Evolutionary conservation across 1,284 basidiomycete genomes (phyloP), one percentile per base, ranked within the genome.

Genomic region (Leccinum laetum): DNA sequence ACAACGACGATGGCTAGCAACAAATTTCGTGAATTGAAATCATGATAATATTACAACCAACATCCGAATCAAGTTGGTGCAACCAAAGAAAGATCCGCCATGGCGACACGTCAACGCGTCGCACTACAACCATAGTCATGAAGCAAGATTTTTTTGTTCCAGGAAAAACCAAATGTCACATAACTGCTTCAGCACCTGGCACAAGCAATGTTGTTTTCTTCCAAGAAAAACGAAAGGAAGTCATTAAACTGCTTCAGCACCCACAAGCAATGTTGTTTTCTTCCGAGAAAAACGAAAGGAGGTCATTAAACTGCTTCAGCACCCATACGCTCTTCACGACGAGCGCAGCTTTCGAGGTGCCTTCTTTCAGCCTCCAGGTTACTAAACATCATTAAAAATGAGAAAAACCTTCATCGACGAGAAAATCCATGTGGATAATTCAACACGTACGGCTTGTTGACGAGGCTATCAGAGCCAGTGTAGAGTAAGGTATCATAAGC

Each of bases 401-500:
- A 18, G 18, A 18, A 18, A 18, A n/a, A n/a, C n/a, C n/a, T 10
- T 13, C 13, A 53, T 72, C 59, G 44, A 59, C 5, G 16, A 46
- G 10, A 46, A 7, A 13, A 5, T 11, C 11, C 7, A 0, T 21
- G 37, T 4, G 49, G 4, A 49, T 13, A 10, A 60, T 35, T 39
- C 1, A 13, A 58, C 29, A 76, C 78, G 44, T 70, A 87, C 86
- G 82, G 82, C 69, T 71, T 80, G 71, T 87, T 87, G 58, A 89
- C 66, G 21, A 84, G 69, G 62, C 83, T 86, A 56, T 89, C 87
- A 11, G 78, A 63, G 2, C 86, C 86, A 18, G 81, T 79, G 71
- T 82, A 86, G 65, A 89, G 63, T 56, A 88, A 78, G 9, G 75
- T 58, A 67, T 89, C 87, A 67, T 89, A 89, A 26, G 82, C 68